Evolutionary conservation across 805 yeast genomes (phyloP).

Genomic region (Priceomyces haplophilus): DNA sequence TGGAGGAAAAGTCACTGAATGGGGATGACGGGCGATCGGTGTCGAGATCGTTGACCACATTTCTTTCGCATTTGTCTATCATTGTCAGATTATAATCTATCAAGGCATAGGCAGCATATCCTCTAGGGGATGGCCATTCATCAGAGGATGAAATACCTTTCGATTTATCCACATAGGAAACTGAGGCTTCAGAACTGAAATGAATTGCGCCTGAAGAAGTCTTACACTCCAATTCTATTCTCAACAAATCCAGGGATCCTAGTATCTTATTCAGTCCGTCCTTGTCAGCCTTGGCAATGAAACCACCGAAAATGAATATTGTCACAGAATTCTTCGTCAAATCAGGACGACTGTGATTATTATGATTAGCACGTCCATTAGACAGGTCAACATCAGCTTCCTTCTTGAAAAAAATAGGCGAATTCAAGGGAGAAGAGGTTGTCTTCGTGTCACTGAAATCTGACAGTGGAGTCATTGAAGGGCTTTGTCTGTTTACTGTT

Average conservation of each 20-base stretch:
- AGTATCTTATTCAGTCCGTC: constrained; percentile 20
- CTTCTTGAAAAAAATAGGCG: not conserved
- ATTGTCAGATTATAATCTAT: constrained; percentile 19
- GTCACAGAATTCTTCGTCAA: constrained; percentile 15
- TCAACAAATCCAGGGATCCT: constrained; percentile 34
- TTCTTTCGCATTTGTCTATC: constrained; percentile 19
- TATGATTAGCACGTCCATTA: not conserved
- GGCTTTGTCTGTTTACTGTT: not conserved
- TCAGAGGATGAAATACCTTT: not conserved
- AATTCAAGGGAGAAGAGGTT: not conserved
- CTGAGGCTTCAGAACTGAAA: constrained; percentile 14
- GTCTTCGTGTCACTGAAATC: not conserved
- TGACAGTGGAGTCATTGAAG: not conserved
- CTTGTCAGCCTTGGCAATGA: constrained; percentile 13
- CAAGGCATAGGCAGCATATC: constrained; percentile 35
- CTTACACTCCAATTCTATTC: constrained; percentile 27
- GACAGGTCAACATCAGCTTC: not conserved
- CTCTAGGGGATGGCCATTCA: constrained; percentile 36
- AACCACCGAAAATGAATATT: constrained; percentile 42
- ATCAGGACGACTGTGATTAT: not conserved
- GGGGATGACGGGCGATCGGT: constrained; percentile 1
- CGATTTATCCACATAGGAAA: constrained; percentile 8
- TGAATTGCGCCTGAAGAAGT: constrained; percentile 6
- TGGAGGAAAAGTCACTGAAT: not conserved
- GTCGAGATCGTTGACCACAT: not conserved